A percentile compares a stretch with the other conserved stretches of the same genome.
Conservation (phyloP, 345 rosid species). For the Capsella bursapastoris region DNA sequence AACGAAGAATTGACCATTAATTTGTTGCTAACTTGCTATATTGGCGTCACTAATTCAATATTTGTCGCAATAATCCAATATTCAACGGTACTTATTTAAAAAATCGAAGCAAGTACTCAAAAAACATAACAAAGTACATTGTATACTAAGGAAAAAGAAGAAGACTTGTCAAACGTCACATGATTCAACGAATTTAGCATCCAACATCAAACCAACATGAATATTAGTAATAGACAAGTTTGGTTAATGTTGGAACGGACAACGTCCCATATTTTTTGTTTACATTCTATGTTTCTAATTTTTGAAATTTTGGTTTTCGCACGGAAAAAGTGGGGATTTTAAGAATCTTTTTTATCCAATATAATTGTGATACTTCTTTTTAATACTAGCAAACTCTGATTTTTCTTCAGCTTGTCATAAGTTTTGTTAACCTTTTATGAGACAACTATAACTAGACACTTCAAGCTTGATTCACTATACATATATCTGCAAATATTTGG, state of each 20-base stretch:
- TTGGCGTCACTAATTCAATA: neutral
- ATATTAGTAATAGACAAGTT: constrained; percentile 31
- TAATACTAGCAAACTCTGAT: constrained; percentile 15
- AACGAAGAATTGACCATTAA: no score
- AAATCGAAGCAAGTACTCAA: constrained; percentile 20
- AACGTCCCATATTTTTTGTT: constrained; percentile 30
- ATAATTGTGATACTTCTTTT: constrained; percentile 1
- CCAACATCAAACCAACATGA: constrained; percentile 31
- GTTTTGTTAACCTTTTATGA: constrained; percentile 31
- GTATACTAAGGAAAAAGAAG: neutral
- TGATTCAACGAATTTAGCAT: constrained; percentile 40
- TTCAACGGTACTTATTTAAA: neutral
- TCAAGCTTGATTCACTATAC: constrained; percentile 29
- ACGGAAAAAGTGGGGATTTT: constrained; percentile 14
- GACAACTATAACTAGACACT: constrained; percentile 22
- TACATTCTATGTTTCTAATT: constrained; percentile 33
- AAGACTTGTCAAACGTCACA: constrained; percentile 16
- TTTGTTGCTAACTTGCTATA: neutral
- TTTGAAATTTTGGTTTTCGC: neutral
- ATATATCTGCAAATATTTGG: neutral
- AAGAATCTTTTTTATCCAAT: neutral
- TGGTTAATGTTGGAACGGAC: constrained; percentile 42
- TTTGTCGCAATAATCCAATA: neutral
- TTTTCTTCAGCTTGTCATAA: constrained; percentile 17
- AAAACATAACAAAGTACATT: neutral